These are phyloP conservation scores for Rosa persica DNA, from an alignment of 306 rosid genomes.

Conservation along the genomic window DNA sequence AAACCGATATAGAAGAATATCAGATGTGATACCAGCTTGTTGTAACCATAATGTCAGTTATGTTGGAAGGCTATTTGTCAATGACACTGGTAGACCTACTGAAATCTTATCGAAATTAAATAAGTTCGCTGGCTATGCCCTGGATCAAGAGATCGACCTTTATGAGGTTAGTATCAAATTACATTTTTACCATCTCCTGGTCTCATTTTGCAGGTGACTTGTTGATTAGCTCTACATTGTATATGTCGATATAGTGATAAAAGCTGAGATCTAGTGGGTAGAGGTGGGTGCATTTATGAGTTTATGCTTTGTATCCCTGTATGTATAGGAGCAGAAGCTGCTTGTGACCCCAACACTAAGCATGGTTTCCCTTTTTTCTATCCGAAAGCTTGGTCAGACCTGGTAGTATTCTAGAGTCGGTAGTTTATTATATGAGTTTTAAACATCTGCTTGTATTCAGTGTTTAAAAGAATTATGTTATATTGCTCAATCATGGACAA, in stretches of 20 bases:
- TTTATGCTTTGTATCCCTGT: no score
- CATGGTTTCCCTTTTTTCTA: no score
- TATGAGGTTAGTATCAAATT: constrained; percentile 62
- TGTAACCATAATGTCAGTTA: constrained; percentile 46
- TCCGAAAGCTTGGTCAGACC: no score
- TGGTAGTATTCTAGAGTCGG: no score
- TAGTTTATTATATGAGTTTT: no score
- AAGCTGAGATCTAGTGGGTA: no score
- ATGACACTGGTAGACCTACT: constrained; percentile 63
- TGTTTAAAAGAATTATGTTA: no score
- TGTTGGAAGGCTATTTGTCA: constrained; percentile 83
- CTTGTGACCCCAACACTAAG: no score
- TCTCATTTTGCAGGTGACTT: neutral
- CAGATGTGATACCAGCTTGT: constrained; percentile 19
- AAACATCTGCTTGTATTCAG: neutral
- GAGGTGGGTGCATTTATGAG: no score
- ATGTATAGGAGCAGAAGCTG: no score
- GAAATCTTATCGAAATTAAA: constrained; percentile 70
- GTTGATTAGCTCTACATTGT: neutral
- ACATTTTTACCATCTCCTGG: neutral
- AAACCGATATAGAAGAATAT: neutral
- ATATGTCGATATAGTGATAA: neutral
- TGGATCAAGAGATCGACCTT: constrained; percentile 83
- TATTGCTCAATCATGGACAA: neutral
- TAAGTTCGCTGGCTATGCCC: constrained; percentile 81